phyloP scores from a whole-genome alignment of 345 rosid species.

The Heritiera fomes region DNA sequence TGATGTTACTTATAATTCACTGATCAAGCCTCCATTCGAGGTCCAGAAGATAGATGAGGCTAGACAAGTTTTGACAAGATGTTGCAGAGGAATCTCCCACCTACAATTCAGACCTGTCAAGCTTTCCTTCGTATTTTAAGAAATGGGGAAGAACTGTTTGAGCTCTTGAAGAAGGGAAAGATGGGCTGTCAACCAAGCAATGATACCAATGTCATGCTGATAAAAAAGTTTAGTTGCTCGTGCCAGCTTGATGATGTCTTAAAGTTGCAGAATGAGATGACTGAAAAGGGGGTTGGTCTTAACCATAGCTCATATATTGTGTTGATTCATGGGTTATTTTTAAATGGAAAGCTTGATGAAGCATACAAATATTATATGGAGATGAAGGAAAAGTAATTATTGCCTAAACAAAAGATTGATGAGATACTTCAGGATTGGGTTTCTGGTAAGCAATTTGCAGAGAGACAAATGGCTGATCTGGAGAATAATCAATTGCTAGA shows the following conservation, averaged over 20 bases:
- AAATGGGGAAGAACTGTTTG: constrained; percentile 69
- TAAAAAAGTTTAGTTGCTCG: constrained; percentile 87
- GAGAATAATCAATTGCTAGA: constrained; percentile 28
- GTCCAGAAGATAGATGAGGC: constrained; percentile 53
- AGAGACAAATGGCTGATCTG: constrained; percentile 27
- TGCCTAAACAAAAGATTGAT: constrained; percentile 67
- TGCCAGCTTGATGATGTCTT: constrained; percentile 64
- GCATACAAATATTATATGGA: constrained; percentile 69
- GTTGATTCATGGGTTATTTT: constrained; percentile 83
- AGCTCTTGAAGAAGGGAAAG: constrained; percentile 67
- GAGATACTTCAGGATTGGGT: constrained; percentile 69
- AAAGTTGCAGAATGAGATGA: constrained; percentile 80
- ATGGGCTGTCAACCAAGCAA: constrained; percentile 64
- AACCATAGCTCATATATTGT: constrained; percentile 78
- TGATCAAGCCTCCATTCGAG: constrained; percentile 65
- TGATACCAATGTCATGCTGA: constrained; percentile 81
- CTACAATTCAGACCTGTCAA: constrained; percentile 70
- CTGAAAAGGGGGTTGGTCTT: constrained; percentile 59
- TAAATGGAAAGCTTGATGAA: constrained; percentile 76
- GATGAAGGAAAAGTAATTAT: constrained; percentile 67
- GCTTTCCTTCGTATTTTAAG: constrained; percentile 66
- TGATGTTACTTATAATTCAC: constrained; percentile 75
- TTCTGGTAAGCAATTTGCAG: constrained; percentile 55
- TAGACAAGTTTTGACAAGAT: constrained; percentile 59
- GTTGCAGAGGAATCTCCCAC: constrained; percentile 52